Conservation (phyloP, 1,139 yeast species). For the Yamadazyma sp. region DNA sequence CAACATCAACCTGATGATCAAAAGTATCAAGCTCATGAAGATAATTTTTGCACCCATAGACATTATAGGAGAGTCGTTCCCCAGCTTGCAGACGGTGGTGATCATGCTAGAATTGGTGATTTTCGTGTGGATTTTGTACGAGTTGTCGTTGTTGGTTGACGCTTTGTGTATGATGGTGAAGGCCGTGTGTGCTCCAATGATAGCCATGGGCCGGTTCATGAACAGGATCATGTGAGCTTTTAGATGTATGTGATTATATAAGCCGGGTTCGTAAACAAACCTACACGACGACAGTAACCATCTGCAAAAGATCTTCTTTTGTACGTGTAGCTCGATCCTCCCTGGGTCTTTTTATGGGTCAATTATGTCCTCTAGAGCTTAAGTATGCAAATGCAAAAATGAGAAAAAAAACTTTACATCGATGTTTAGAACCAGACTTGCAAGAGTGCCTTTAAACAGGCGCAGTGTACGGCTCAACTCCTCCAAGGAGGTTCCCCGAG, state of each 20-base stretch:
- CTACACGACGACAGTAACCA: neutral
- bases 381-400: neutral
- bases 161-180: constrained; percentile 49
- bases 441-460: neutral
- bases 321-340: too few species aligned
- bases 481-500: too few species aligned
- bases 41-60: constrained; percentile 46
- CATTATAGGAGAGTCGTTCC: constrained; percentile 38
- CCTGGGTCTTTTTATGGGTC: neutral
- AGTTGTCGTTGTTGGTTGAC: constrained; percentile 43
- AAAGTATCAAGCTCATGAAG: constrained; percentile 37
- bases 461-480: too few species aligned
- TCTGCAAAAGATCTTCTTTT: too few species aligned
- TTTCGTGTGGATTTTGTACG: constrained; percentile 46
- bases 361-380: neutral
- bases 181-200: constrained; percentile 51
- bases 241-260: too few species aligned
- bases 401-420: constrained; percentile 1
- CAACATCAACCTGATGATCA: constrained; percentile 35
- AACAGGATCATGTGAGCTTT: constrained; percentile 43
- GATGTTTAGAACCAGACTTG: constrained; percentile 1
- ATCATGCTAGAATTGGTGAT: constrained; percentile 38
- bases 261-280: too few species aligned
- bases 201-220: constrained; percentile 48
- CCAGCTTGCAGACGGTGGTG: constrained; percentile 40